phyloP scores from a whole-genome alignment of 768 basidiomycete genomes.

The Leccinum rimulosum region DNA sequence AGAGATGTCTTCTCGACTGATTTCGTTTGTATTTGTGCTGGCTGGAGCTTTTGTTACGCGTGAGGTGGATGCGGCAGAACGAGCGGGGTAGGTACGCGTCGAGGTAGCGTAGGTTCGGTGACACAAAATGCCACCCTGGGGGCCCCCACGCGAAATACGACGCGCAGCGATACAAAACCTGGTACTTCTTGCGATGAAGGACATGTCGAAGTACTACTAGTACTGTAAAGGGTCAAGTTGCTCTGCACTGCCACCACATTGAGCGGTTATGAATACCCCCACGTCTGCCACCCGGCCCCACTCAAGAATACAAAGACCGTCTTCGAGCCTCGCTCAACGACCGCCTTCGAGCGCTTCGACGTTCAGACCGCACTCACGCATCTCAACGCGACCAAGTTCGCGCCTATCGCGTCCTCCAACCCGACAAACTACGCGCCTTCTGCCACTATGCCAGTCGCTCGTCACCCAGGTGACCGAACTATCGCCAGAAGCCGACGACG shows the following conservation, averaged over 20 bases:
- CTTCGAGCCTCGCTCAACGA: slow-evolving; percentile 38
- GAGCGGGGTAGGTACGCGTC: slow-evolving; percentile 27
- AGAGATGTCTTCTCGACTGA: slow-evolving; percentile 19
- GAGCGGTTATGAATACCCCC: slow-evolving; percentile 20
- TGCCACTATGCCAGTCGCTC: slow-evolving; percentile 53
- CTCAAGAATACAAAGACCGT: slow-evolving; percentile 27
- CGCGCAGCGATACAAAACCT: slow-evolving; percentile 10
- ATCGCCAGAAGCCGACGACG: slow-evolving; percentile 39
- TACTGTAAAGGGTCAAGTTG: neutral
- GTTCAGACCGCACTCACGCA: slow-evolving; percentile 34
- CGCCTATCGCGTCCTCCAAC: slow-evolving; percentile 53
- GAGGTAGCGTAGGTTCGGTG: slow-evolving; percentile 20
- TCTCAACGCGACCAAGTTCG: slow-evolving; percentile 38
- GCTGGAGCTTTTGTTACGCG: slow-evolving; percentile 29
- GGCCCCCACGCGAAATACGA: neutral
- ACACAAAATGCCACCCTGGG: neutral
- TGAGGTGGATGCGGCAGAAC: slow-evolving; percentile 19
- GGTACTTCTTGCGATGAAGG: slow-evolving; percentile 12
- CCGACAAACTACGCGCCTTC: slow-evolving; percentile 47
- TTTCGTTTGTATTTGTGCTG: slow-evolving; percentile 29
- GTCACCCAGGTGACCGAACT: slow-evolving; percentile 55
- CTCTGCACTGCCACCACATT: slow-evolving; percentile 8
- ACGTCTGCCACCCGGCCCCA: slow-evolving; percentile 21
- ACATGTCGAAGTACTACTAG: slow-evolving; percentile 20
- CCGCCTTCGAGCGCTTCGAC: slow-evolving; percentile 43